Evolutionary conservation across 345 rosid genomes (phyloP).

Genomic region (Ceriops decandra): DNA sequence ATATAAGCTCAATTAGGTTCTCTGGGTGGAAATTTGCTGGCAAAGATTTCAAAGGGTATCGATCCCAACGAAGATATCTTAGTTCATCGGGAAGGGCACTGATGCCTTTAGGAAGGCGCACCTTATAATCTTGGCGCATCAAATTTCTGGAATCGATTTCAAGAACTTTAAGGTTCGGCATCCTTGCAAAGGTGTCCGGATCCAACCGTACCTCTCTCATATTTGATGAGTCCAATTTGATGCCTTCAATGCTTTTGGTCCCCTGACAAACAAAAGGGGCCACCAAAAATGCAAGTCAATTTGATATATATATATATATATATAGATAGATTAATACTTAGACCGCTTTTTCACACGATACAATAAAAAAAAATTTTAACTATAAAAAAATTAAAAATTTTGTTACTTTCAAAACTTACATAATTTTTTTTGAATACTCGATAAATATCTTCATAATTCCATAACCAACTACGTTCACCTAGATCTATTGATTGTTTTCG

Average conservation of each 20-base stretch:
- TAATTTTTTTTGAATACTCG: neutral
- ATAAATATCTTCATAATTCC: neutral
- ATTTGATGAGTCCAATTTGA: neutral
- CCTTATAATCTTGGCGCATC: too few species aligned
- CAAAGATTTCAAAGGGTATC: conserved; percentile 5
- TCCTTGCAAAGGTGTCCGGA: conserved; percentile 1
- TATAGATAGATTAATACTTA: too few species aligned
- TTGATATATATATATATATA: too few species aligned
- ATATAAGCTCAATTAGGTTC: conserved; percentile 2
- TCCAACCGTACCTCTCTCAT: neutral
- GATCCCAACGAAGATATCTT: conserved; percentile 4
- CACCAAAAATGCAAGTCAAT: neutral
- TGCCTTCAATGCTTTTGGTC: neutral
- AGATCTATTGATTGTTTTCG: conserved; percentile 1
- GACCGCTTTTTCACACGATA: too few species aligned
- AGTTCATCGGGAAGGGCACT: neutral
- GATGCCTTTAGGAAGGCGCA: neutral
- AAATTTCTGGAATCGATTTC: neutral
- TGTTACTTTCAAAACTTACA: neutral
- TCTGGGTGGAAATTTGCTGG: neutral
- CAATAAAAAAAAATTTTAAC: neutral
- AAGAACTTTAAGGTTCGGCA: conserved; percentile 1
- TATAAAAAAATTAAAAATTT: neutral
- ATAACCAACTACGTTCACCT: neutral
- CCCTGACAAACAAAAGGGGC: neutral